Evolutionary conservation across 495 filamentous ascomycete genomes (phyloP).

Genomic region (Astrothelium subdiscretum): DNA sequence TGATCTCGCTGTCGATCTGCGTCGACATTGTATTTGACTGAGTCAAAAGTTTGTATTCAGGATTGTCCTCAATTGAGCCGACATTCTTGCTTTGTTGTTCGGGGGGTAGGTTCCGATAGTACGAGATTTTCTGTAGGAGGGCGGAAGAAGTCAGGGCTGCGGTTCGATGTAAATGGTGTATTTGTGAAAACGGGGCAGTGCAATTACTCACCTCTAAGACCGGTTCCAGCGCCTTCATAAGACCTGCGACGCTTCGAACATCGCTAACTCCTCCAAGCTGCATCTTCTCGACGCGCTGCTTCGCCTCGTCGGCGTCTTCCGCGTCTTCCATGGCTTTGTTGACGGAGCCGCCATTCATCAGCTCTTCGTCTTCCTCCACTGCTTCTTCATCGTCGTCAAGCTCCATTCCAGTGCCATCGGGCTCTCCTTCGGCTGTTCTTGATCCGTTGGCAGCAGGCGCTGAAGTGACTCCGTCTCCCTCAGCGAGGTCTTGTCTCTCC

Average conservation of each 20-base stretch:
- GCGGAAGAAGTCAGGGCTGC: slow-evolving; percentile 46
- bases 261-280: slow-evolving; percentile 58
- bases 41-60: slow-evolving; percentile 73
- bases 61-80: slow-evolving; percentile 73
- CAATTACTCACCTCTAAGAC: slow-evolving; percentile 61
- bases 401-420: slow-evolving; percentile 25
- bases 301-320: slow-evolving; percentile 56
- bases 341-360: slow-evolving; percentile 21
- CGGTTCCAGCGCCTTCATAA: slow-evolving; percentile 68
- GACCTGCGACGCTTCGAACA: slow-evolving; percentile 57
- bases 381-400: slow-evolving; percentile 40
- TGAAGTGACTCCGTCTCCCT: slow-evolving; percentile 9
- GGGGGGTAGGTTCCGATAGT: slow-evolving; percentile 60
- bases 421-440: slow-evolving; percentile 1
- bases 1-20: slow-evolving; percentile 81
- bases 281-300: slow-evolving; percentile 70
- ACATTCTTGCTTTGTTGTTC: slow-evolving; percentile 47
- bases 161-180: slow-evolving; percentile 8
- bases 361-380: slow-evolving; percentile 41
- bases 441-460: slow-evolving; percentile 16
- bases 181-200: slow-evolving; percentile 32
- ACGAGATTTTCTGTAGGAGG: slow-evolving; percentile 57
- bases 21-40: slow-evolving; percentile 78
- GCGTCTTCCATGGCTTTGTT: slow-evolving; percentile 31
- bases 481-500: slow-evolving; percentile 39